A percentile compares a stretch with the other conserved stretches of the same genome.
Conservation (phyloP, 305 asterid genomes). For the Nicotiana rustica region DNA sequence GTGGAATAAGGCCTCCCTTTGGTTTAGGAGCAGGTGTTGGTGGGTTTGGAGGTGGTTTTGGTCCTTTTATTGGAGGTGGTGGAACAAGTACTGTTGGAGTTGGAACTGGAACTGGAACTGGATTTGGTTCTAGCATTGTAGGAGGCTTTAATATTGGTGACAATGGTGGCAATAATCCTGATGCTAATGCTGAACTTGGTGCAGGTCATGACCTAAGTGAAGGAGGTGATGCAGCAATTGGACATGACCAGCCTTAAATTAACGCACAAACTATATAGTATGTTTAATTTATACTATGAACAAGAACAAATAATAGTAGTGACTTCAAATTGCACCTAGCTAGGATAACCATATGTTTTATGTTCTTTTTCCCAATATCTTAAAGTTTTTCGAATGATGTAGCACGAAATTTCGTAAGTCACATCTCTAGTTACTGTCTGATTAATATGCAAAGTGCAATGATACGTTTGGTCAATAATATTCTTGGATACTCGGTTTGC, state of each 20-base stretch:
- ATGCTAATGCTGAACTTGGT: background rate
- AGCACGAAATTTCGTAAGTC: background rate
- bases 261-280: background rate
- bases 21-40: slow-evolving; percentile 29
- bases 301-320: background rate
- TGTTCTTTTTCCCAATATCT: background rate
- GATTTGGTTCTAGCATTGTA: slow-evolving; percentile 30
- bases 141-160: slow-evolving; percentile 31
- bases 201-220: slow-evolving; percentile 11
- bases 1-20: slow-evolving; percentile 27
- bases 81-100: background rate
- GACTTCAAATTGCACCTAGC: slow-evolving; percentile 3
- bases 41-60: slow-evolving; percentile 32
- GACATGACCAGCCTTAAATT: background rate
- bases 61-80: slow-evolving; percentile 32
- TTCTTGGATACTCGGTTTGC: background rate
- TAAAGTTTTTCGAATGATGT: background rate
- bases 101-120: background rate
- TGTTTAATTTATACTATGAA: background rate
- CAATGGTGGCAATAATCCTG: slow-evolving; percentile 25
- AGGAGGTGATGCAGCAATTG: slow-evolving; percentile 25
- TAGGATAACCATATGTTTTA: background rate
- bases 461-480: background rate
- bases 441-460: background rate
- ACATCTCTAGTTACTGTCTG: background rate